Conservation (phyloP, 176 grass and related monocot genomes). For the Chrysopogon serrulatus region DNA sequence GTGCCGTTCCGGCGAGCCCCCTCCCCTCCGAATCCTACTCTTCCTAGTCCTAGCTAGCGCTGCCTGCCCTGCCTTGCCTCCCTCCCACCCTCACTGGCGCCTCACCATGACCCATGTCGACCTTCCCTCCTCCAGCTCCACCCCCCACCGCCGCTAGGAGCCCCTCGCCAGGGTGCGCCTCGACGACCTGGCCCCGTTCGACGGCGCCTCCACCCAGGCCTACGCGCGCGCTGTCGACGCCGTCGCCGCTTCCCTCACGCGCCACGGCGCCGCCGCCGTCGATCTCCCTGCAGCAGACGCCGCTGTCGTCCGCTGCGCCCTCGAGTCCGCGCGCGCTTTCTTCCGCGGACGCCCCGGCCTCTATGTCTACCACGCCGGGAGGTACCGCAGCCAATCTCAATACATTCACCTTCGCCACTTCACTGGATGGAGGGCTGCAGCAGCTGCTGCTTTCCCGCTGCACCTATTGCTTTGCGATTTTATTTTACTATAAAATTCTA, state of each 20-base stretch:
- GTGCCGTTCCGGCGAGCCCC: slow-evolving; percentile 6
- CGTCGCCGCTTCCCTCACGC: slow-evolving; percentile 53
- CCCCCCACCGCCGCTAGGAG: not conserved
- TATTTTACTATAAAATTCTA: not conserved
- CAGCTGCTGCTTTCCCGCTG: not conserved
- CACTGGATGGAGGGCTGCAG: not conserved
- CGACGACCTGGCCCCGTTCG: slow-evolving; percentile 48
- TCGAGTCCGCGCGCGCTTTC: slow-evolving; percentile 61
- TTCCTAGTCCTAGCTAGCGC: not conserved
- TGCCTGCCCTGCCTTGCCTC: not conserved
- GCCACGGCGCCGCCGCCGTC: slow-evolving; percentile 58
- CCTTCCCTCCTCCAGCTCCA: slow-evolving; percentile 17
- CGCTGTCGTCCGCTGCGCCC: slow-evolving; percentile 56
- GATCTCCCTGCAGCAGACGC: slow-evolving; percentile 49
- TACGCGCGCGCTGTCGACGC: slow-evolving; percentile 44
- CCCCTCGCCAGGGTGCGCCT: slow-evolving; percentile 48
- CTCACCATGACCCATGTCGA: slow-evolving; percentile 22
- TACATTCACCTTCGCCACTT: not conserved
- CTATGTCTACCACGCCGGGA: slow-evolving; percentile 67
- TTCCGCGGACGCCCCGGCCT: slow-evolving; percentile 37
- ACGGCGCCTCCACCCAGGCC: slow-evolving; percentile 30
- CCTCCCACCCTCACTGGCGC: not conserved
- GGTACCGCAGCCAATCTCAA: slow-evolving; percentile 22
- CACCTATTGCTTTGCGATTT: not conserved
- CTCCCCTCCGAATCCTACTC: slow-evolving; percentile 11